Evolutionary conservation across 305 asterid species (phyloP), one percentile per base, ranked within the genome.

Genomic region (Fraxinus sp.): DNA sequence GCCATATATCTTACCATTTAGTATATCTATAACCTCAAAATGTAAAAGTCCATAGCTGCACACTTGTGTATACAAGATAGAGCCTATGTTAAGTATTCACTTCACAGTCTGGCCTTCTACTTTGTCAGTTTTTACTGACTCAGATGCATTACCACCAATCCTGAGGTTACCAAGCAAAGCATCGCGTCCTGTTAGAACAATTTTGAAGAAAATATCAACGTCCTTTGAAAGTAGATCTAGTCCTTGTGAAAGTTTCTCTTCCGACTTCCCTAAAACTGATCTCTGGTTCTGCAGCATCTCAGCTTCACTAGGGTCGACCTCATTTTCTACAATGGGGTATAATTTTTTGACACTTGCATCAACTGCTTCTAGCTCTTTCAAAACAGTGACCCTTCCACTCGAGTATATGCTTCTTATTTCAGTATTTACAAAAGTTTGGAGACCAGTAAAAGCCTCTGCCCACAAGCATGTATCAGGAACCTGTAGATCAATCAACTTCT

Each of bases 101-200:
- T 91, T 87, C 36, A 90, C 90, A 11, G 80, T 77, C 85, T 86
- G 88, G 10, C 86, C 88, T 28, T 84, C 86, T 20, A 64, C 72
- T 44, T 76, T 78, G 62, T 73, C 77, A 10, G 46, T 64, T 68
- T 82, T 78, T 32, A 77, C 84, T 4, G 76, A 80, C 16, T 83
- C 84, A 14, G 80, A 85, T 22, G 73, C 83, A 4, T 86, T 64
- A 76, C 91, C 90, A 55, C 86, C 90, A 82, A 86, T 84, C 87
- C 94, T 89, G 76, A 91, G 90, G 85, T 90, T 89, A 78, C 91
- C 85, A 62, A 92, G 91, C 91, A 93, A 84, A 18, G 93, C 91
- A 74, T 90, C 89, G 0, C 97, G 93, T 24, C 95, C 97, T 0
- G 84, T 87, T 66, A 93, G 62, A 79, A 93, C 88, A 22, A 88